Evolutionary conservation across 768 basidiomycete genomes (phyloP).

Genomic region (Rhizopogon rudus): DNA sequence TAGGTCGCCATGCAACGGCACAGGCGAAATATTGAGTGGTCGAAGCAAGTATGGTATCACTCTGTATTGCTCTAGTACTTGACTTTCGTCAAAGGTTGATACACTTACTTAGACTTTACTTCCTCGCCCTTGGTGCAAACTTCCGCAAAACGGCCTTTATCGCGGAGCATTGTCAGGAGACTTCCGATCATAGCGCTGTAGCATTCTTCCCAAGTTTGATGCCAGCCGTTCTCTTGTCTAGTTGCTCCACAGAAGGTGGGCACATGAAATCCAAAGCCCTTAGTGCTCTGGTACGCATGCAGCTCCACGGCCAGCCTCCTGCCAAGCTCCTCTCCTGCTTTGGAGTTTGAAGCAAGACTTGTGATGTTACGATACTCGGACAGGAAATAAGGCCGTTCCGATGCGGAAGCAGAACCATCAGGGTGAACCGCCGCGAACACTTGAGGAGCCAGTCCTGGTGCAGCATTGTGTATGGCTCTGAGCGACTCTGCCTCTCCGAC

Average conservation of each 20-base stretch:
- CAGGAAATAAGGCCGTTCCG: constrained; percentile 58
- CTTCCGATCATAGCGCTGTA: constrained; percentile 58
- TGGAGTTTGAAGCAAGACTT: constrained; percentile 32
- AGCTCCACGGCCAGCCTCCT: constrained; percentile 62
- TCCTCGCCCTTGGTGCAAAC: constrained; percentile 49
- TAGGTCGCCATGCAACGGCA: constrained; percentile 73
- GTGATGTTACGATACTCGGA: constrained; percentile 67
- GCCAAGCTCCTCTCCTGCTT: constrained; percentile 48
- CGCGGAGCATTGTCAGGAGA: constrained; percentile 42
- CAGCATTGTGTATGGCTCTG: constrained; percentile 54
- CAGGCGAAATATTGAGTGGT: constrained; percentile 54
- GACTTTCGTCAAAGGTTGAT: neutral
- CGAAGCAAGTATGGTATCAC: constrained; percentile 71
- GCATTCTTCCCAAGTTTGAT: constrained; percentile 64
- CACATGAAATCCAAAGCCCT: constrained; percentile 65
- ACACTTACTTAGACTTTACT: constrained; percentile 41
- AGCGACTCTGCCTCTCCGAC: constrained; percentile 67
- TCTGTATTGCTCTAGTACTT: constrained; percentile 29
- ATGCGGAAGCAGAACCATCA: constrained; percentile 19
- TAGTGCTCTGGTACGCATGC: constrained; percentile 47
- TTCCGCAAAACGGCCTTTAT: constrained; percentile 35
- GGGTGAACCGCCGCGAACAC: constrained; percentile 45
- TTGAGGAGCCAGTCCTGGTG: constrained; percentile 60
- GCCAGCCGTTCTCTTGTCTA: constrained; percentile 69
- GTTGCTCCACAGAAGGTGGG: constrained; percentile 79